phyloP scores from a whole-genome alignment of 202 grass and related monocot species.

The Cymbopogon flexuosus region DNA sequence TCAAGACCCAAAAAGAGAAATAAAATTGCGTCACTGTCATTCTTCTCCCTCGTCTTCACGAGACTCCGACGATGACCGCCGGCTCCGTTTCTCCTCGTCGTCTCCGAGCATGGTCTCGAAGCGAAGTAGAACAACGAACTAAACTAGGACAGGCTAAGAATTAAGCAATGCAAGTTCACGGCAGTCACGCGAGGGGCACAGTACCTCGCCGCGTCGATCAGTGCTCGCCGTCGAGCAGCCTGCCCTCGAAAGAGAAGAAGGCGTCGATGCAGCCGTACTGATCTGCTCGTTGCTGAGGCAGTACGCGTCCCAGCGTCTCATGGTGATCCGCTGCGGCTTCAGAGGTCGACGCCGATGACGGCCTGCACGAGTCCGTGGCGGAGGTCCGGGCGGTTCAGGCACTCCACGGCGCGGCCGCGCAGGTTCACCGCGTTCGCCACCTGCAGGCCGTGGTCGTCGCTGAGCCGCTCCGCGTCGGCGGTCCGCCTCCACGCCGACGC shows the following conservation, averaged over 20 bases:
- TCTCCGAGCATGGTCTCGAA: too few species aligned
- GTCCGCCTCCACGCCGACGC: slow-evolving; percentile 40
- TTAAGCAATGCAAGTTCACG: slow-evolving; percentile 5
- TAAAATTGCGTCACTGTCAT: too few species aligned
- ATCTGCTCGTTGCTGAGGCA: slow-evolving; percentile 52
- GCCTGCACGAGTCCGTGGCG: slow-evolving; percentile 21
- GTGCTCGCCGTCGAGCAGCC: slow-evolving; percentile 26
- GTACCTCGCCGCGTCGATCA: slow-evolving; percentile 9
- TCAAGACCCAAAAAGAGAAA: too few species aligned
- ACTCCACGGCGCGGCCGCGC: slow-evolving; percentile 29
- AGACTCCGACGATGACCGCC: too few species aligned
- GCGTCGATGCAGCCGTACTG: slow-evolving; percentile 60
- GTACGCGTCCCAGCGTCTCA: slow-evolving; percentile 51
- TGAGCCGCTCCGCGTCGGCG: slow-evolving; percentile 45
- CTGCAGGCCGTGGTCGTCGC: slow-evolving; percentile 28
- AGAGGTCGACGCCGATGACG: slow-evolving; percentile 36
- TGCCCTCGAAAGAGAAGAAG: slow-evolving; percentile 58
- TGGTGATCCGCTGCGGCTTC: slow-evolving; percentile 40
- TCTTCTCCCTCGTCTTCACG: too few species aligned
- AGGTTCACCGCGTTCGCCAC: slow-evolving; percentile 41
- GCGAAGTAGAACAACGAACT: not conserved
- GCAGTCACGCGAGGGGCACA: too few species aligned
- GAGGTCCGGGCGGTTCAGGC: slow-evolving; percentile 32
- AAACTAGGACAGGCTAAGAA: not conserved
- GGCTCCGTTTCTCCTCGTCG: too few species aligned